Evolutionary conservation across 306 rosid species (phyloP), one percentile per base, ranked within the genome.

Genomic region (Cucumis cinereus): DNA sequence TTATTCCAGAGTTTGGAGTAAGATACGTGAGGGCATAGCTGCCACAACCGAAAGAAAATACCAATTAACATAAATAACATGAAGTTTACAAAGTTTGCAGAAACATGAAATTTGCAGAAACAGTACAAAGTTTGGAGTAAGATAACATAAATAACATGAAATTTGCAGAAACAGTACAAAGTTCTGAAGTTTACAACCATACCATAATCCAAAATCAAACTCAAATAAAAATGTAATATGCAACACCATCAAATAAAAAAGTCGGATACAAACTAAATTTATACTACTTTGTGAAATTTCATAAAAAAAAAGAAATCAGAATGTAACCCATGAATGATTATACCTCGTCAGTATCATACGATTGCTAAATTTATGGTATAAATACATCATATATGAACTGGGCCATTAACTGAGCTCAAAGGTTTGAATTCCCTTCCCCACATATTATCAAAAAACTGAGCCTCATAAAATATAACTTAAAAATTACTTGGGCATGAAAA

Each of bases 1-100:
- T 84, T 78, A 12, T 77, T 83, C 66, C 85, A 84, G 73, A 74
- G 78, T 79, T 88, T 87, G 60, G 86, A 60, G 70, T 56, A 81
- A 47, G 87, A 84, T 24, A 78, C 54, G 61, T 82, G 87, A 60
- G 77, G 45, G 60, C 75, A 67, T 12, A 83, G 79, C 93, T 88
- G 90, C 80, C 75, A 85, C 40, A 47, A 4, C 58, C 43, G 5
- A 47, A 8, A 2, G 14, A 61, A 15, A 28, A 24, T 1, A 56
- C 12, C 2, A 13, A 56, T 20, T 9, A 3, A 56, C 61, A 56
- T 22, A 56, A 56, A 1, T 10, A 10, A 22, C 61, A 20, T n/a
- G 61, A 55, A 55, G 15, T 13, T n/a, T n/a, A n/a, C n/a, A n/a
- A n/a, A n/a, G n/a, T n/a, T n/a, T n/a, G n/a, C n/a, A n/a, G n/a